Base-by-base conservation (phyloP, 2,329 filamentous ascomycete genomes). In the Juglanconis oblonga region DNA sequence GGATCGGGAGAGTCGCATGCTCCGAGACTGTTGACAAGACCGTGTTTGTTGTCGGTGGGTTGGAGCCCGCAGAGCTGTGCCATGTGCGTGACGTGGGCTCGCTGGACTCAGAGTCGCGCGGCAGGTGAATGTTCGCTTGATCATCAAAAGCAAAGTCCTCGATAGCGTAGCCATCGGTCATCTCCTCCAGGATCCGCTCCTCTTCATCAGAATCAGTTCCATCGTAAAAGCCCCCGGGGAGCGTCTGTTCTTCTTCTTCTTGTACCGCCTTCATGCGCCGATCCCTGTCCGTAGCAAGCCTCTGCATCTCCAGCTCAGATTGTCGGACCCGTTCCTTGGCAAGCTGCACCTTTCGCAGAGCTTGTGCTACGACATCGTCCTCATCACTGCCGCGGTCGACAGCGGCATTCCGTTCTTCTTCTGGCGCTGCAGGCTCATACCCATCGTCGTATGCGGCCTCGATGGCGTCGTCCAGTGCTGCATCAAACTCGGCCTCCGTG, bases 391-490 rank as follows among this genome's bases (percentile, higher is more conserved):
- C 44, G 9, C 52, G 53, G 8, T 52, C 57, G 17, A 57, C 35
- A 11, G 55, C 53, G 10, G 52, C 14, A 6, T 14, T 3, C 13
- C 48, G 40, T 40, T 75, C 69, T 31, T 73, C 70, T 74, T 31
- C 78, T 76, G 6, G 80, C 73, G 17, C 81, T 72, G 84, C 86
- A 4, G 90, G 90, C 70, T 97, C 92, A 64, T 92, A 90, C 0
- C 91, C 91, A 64, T 97, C 92, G 71, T 97, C 90, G 72, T 98
- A 99, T 5, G 94, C 95, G 54, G 94, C 94, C 73, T 98, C 95
- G 8, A 98, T 93, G 13, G 95, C 95, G 31, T 93, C 94, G 75
- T 98, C 94, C 48, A 98, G 81, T 4, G 95, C 95, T 8, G 92
- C 92, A 74, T 97, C 93, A 66, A 98, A 97, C 70, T 97, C 93